phyloP scores from a whole-genome alignment of 495 filamentous ascomycete genomes.

The Penicillium salamii region DNA sequence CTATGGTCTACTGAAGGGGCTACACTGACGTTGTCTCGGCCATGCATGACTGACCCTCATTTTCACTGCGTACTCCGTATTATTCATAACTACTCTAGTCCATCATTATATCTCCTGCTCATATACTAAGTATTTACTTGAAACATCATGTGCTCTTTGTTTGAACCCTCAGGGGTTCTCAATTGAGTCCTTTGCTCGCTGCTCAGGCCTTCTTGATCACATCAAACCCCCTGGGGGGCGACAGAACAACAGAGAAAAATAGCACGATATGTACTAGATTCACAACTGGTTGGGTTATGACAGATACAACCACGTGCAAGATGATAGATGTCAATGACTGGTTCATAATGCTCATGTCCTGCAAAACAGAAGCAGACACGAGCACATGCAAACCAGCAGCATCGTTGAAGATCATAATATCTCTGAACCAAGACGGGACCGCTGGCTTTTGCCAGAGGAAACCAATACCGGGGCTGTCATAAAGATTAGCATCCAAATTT shows the following conservation, averaged over 20 bases:
- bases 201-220: not conserved
- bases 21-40: no score
- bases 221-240: not conserved
- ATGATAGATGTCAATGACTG: not conserved
- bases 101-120: no score
- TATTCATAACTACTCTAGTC: no score
- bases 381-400: not conserved
- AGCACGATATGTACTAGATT: not conserved
- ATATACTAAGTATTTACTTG: no score
- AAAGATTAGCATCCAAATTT: not conserved
- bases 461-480: not conserved
- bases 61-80: no score
- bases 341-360: not conserved
- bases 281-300: not conserved
- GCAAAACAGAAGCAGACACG: not conserved
- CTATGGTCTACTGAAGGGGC: no score
- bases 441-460: not conserved
- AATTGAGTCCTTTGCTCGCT: no score
- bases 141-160: no score
- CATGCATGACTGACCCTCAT: no score
- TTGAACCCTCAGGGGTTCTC: no score
- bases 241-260: not conserved
- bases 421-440: no score
- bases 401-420: no score
- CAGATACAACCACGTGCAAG: not conserved